Evolutionary conservation across 2,329 filamentous ascomycete species (phyloP).

Genomic region (Talaromyces sp.): DNA sequence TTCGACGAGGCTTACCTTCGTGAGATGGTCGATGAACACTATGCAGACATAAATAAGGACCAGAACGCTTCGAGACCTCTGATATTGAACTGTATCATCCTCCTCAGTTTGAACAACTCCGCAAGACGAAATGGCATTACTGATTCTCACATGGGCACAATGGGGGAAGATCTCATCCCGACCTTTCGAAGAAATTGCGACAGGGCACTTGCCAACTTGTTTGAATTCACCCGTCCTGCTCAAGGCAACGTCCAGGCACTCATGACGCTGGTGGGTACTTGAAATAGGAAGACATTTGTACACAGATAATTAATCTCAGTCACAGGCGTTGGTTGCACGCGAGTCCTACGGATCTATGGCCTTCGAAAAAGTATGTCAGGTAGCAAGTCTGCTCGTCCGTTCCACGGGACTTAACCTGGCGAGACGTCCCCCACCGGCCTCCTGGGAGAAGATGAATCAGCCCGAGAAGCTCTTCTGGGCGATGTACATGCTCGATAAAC

Average conservation of each 20-base stretch:
- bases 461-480: slow-evolving; percentile 4
- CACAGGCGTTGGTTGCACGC: slow-evolving; percentile 4
- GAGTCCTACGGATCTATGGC: neutral
- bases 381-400: neutral
- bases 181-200: slow-evolving; percentile 3
- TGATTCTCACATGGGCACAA: slow-evolving; percentile 1
- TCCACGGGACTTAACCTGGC: neutral
- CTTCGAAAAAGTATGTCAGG: slow-evolving; percentile 9
- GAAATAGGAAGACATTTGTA: too few species aligned
- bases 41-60: slow-evolving; percentile 1
- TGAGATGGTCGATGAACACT: neutral
- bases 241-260: slow-evolving; percentile 4
- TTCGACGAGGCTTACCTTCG: neutral
- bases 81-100: neutral
- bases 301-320: neutral
- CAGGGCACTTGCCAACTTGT: neutral
- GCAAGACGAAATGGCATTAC: neutral
- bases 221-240: neutral
- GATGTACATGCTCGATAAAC: slow-evolving; percentile 7
- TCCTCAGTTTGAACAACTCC: neutral
- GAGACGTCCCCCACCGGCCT: neutral
- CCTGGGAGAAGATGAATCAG: neutral
- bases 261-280: neutral
- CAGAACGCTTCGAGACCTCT: neutral
- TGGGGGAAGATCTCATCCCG: slow-evolving; percentile 6